phyloP scores from a whole-genome alignment of 192 early-diverging fungal species.

The Coemansia sp. region DNA sequence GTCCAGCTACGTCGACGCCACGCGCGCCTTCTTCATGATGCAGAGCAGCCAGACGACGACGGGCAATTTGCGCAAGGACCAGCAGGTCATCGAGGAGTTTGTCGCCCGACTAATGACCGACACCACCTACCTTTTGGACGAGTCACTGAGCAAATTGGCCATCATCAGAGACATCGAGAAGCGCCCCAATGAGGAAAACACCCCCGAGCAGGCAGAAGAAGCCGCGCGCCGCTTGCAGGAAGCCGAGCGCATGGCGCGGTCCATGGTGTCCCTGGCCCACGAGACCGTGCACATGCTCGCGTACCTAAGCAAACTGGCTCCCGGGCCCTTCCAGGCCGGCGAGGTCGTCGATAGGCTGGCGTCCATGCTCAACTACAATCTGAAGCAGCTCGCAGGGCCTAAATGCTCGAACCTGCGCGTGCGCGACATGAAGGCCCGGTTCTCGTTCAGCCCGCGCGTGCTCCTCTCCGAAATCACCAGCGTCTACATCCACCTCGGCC shows the following conservation, averaged over 20 bases:
- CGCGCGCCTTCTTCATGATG: constrained; percentile 38
- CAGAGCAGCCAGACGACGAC: constrained; percentile 16
- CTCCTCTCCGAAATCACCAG: constrained; percentile 82
- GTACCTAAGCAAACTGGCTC: constrained; percentile 77
- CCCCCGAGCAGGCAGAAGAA: constrained; percentile 56
- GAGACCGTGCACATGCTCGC: constrained; percentile 94
- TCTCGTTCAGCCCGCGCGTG: constrained; percentile 83
- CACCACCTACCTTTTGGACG: constrained; percentile 92
- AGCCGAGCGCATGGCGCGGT: constrained; percentile 81
- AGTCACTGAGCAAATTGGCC: constrained; percentile 81
- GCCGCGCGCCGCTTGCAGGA: constrained; percentile 38
- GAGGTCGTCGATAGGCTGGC: constrained; percentile 92
- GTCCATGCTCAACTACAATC: constrained; percentile 97
- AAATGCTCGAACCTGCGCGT: constrained; percentile 89
- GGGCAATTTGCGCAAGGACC: constrained; percentile 31
- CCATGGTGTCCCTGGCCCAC: constrained; percentile 84
- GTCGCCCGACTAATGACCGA: constrained; percentile 96
- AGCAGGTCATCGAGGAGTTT: constrained; percentile 60
- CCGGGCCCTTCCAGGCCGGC: constrained; percentile 80
- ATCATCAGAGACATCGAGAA: constrained; percentile 82
- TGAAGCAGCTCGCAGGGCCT: constrained; percentile 86
- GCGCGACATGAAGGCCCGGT: constrained; percentile 67
- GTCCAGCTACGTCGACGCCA: constrained; percentile 33
- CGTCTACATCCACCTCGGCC: constrained; percentile 78
- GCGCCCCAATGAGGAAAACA: constrained; percentile 62